Base-by-base conservation (phyloP, 306 rosid species). In the Prunus mira region DNA sequence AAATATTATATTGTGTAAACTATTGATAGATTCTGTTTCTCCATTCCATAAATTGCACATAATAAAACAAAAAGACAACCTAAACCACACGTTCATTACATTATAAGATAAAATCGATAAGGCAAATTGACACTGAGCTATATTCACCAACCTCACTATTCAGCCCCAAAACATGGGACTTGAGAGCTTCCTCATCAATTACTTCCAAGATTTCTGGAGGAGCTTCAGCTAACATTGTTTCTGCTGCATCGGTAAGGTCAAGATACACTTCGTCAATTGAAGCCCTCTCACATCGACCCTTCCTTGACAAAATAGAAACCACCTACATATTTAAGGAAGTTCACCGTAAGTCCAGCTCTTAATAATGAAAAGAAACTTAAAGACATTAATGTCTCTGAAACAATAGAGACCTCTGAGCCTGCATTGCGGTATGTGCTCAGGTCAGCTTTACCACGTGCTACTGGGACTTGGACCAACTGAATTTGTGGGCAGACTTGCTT, bases 211-310 rank as follows among this genome's bases (percentile, higher is more conserved):
- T 80, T 70, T 89, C 96, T 0, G 90, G 92, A 82, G 98, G 88
- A 81, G 86, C 69, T 79, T 90, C 93, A 74, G 76, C 72, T 50
- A 95, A 80, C 96, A 92, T 90, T 32, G 88, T 75, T 84, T 88
- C 87, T 3, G 98, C 96, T 71, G 97, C 97, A 67, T 86, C 90
- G 3, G 97, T 90, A 65, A 95, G 95, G 81, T 92, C 98, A 65
- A 95, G 95, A 83, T 95, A 95, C 5, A 92, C 98, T 86, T 95
- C 98, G 72, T 95, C 98, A 73, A 95, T 95, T 0, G 97, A 95
- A 77, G 98, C 98, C 82, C 98, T 89, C 90, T 95, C 98, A 63
- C 98, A 95, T 18, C 91, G 89, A 69, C 95, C 98, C 82, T 85
- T 95, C 73, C 84, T 84, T 3, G 98, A 69, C 81, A 95, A 92